Evolutionary conservation across 495 filamentous ascomycete genomes (phyloP).

Genomic region (Penicillium dipodomyicola): DNA sequence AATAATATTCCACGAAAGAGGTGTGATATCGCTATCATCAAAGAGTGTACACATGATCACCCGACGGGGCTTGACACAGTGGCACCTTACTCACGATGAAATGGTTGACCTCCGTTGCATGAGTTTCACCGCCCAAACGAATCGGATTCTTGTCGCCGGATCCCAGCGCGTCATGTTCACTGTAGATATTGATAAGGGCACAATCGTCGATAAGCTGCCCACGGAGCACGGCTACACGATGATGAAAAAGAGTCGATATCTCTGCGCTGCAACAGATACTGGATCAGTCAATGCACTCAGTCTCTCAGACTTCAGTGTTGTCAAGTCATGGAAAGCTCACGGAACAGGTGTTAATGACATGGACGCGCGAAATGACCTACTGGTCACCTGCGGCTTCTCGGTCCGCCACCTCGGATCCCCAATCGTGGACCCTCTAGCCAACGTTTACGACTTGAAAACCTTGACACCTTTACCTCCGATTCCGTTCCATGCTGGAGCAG

Average conservation of each 20-base stretch:
- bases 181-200: slow-evolving; percentile 84
- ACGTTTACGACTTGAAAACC: slow-evolving; percentile 90
- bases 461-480: slow-evolving; percentile 81
- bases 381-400: slow-evolving; percentile 94
- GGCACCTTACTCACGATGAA: slow-evolving; percentile 74
- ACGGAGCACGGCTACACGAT: slow-evolving; percentile 77
- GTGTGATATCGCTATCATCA: slow-evolving; percentile 74
- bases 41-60: slow-evolving; percentile 81
- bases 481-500: slow-evolving; percentile 86
- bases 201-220: slow-evolving; percentile 68
- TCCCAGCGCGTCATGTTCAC: slow-evolving; percentile 84
- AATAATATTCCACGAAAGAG: slow-evolving; percentile 80
- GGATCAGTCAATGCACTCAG: slow-evolving; percentile 86
- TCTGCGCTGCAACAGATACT: slow-evolving; percentile 85
- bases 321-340: slow-evolving; percentile 88
- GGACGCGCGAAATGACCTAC: slow-evolving; percentile 86
- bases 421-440: slow-evolving; percentile 85
- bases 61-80: slow-evolving; percentile 75
- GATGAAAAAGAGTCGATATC: slow-evolving; percentile 85
- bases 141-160: slow-evolving; percentile 83
- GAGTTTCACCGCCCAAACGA: slow-evolving; percentile 85
- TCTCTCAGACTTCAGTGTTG: slow-evolving; percentile 66
- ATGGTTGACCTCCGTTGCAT: slow-evolving; percentile 88
- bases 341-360: slow-evolving; percentile 84
- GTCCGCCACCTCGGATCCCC: slow-evolving; percentile 59